phyloP scores from a whole-genome alignment of 257 asterid genomes.

The Osmanthus fragrans region DNA sequence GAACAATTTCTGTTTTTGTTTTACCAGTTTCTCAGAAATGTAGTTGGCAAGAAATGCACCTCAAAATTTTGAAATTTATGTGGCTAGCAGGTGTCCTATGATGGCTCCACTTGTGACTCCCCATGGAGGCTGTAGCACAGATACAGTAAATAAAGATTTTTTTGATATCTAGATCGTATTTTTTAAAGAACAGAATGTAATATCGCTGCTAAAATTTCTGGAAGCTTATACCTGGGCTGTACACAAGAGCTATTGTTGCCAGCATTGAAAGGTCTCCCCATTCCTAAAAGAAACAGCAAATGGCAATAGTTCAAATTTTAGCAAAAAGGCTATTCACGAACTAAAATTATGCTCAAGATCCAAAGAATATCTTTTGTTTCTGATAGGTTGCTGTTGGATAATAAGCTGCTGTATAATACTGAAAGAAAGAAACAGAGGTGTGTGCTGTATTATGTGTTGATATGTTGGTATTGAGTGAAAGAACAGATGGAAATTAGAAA shows the following conservation, averaged over 20 bases:
- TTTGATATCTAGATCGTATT: background rate
- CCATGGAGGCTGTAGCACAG: conserved; percentile 72
- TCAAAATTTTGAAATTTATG: conserved; percentile 74
- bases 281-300: conserved; percentile 45
- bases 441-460: no score
- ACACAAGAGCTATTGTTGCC: conserved; percentile 92
- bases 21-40: conserved; percentile 94
- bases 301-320: background rate
- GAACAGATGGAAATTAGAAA: no score
- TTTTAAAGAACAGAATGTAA: background rate
- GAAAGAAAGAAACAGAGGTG: no score
- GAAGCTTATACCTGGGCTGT: conserved; percentile 74
- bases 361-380: background rate
- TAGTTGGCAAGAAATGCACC: conserved; percentile 86
- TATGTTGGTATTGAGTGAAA: no score
- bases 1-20: background rate
- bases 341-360: background rate
- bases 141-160: background rate
- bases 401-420: no score
- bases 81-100: conserved; percentile 76
- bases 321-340: background rate
- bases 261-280: conserved; percentile 99
- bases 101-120: conserved; percentile 97
- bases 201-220: background rate
- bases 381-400: no score